These are phyloP conservation scores for Ampelomyces quisqualis DNA, from an alignment of 2,329 filamentous ascomycete genomes.

Conservation along the genomic window DNA sequence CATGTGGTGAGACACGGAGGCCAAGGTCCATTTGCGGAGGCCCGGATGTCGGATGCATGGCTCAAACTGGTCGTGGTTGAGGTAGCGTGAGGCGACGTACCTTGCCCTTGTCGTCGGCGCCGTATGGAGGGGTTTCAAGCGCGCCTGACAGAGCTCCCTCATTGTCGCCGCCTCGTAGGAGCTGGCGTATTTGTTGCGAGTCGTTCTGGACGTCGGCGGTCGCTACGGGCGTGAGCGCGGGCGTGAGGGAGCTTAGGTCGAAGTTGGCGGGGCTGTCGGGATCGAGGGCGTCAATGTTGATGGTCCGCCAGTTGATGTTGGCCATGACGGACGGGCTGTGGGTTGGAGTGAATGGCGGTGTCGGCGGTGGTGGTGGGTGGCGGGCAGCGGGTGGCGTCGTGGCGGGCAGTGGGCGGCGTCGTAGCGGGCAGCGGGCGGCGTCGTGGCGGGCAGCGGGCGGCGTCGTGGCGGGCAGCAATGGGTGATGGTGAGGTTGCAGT, in stretches of 20 bases:
- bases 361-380: conserved; percentile 3
- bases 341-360: background rate
- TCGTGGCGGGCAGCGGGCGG: no score
- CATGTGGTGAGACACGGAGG: conserved; percentile 27
- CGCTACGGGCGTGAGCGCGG: conserved; percentile 70
- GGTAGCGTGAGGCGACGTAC: conserved; percentile 42
- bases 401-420: conserved; percentile 2
- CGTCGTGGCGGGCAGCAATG: background rate
- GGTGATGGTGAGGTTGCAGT: conserved; percentile 22
- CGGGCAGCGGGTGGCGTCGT: background rate
- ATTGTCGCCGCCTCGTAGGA: conserved; percentile 80
- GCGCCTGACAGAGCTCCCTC: conserved; percentile 84
- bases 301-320: conserved; percentile 72
- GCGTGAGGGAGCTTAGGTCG: conserved; percentile 78
- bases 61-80: conserved; percentile 8
- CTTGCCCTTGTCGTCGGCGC: conserved; percentile 56
- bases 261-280: conserved; percentile 92
- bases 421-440: no score
- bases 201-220: conserved; percentile 77
- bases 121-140: conserved; percentile 79
- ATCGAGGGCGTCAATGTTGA: conserved; percentile 90
- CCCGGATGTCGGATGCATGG: no score
- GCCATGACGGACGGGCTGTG: conserved; percentile 42
- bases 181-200: conserved; percentile 79
- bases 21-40: conserved; percentile 15